These are phyloP conservation scores for Panicum virgatum DNA, from an alignment of 202 grass and related monocot genomes.

Conservation along the genomic window DNA sequence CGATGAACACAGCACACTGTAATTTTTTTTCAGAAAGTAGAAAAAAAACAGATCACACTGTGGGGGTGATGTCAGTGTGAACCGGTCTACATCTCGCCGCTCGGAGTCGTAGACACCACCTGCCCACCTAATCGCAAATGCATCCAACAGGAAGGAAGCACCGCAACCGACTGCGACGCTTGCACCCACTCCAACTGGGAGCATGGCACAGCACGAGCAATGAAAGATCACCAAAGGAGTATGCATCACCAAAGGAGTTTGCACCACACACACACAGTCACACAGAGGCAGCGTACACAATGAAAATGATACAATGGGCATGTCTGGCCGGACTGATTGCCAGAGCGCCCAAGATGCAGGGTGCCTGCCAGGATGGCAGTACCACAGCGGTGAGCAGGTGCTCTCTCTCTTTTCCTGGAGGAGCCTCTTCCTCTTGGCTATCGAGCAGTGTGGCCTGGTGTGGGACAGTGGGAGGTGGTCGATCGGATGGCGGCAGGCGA, in stretches of 20 bases:
- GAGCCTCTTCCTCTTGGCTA: neutral
- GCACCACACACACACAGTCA: too few relatives aligned
- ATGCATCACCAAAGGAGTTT: neutral
- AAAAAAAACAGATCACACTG: neutral
- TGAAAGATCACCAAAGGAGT: neutral
- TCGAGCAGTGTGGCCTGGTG: neutral
- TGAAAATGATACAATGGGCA: neutral
- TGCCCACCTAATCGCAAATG: constrained; percentile 12
- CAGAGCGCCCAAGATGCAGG: neutral
- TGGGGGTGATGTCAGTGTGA: neutral
- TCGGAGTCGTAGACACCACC: constrained; percentile 25
- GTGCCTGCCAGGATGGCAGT: neutral
- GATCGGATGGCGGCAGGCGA: constrained; percentile 23
- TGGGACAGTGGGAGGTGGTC: neutral
- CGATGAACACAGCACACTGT: neutral
- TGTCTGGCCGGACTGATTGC: neutral
- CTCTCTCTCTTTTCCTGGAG: neutral
- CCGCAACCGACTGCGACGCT: neutral
- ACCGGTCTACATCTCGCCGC: neutral
- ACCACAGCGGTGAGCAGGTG: neutral
- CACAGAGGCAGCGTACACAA: neutral
- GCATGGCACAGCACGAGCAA: neutral
- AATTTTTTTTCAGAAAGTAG: too few relatives aligned
- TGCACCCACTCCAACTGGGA: constrained; percentile 29
- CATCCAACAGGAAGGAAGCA: constrained; percentile 27